Evolutionary conservation across 352 stramenopile species (phyloP), one percentile per base, ranked within the genome.

Genomic region (Phytophthora gonapodyides): DNA sequence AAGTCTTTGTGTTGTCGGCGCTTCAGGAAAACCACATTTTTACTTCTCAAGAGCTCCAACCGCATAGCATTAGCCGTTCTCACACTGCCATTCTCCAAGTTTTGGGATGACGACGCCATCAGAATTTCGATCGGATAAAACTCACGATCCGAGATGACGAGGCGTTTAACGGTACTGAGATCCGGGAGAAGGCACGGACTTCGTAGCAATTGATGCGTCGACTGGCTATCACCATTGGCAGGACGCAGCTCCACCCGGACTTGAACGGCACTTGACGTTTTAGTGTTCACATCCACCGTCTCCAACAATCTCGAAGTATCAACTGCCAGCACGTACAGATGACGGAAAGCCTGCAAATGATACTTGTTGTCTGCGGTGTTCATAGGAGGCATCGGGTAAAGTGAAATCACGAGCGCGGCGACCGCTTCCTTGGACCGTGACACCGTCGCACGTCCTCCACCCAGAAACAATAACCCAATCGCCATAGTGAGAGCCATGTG

Each of bases 381-480:
- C 57, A 93, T 85, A 7, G 97, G 91, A 48, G 84, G 96, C 64
- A 98, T 87, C 36, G 97, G 97, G 50, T 95, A 99, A 31, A 99
- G 91, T 17, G 97, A 86, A 10, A 96, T 79, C 31, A 99, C 75
- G 6, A 99, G 83, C 35, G 91, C 89, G 8, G 96, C 97, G 46
- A 99, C 96, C 47, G 97, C 94, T 40, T 91, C 80, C 30, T 84
- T 87, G 0, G 83, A 88, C 15, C 82, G 74, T n/a, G 80, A 85
- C n/a, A 99, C 70, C 0, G 96, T 98, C 13, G 83, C 88, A 49
- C 91, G 93, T 0, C 97, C 97, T 35, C 96, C 95, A 24, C 97
- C 96, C 5, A 99, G 61, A 57, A 99, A 99, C 7, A 99, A 77
- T 48, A 99, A 73, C 0, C 97, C 97, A 27, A 99, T 98, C 19